Evolutionary conservation across 2,329 filamentous ascomycete genomes (phyloP).

Genomic region (Colletotrichum liriopes): DNA sequence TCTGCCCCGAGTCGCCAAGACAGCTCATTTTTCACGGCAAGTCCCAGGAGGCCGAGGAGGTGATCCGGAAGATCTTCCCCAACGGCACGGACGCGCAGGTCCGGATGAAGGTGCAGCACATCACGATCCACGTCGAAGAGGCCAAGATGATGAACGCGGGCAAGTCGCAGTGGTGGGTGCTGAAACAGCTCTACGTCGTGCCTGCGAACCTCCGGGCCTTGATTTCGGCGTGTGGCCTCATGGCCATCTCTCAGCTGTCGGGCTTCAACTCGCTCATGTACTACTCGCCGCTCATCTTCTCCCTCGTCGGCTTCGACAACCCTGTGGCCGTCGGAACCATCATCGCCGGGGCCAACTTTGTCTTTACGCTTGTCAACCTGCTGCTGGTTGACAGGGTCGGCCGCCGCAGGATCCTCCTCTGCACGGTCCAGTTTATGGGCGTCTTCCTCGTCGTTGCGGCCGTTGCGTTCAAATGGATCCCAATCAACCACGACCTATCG

Average conservation of each 20-base stretch:
- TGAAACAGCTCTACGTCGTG: constrained; percentile 62
- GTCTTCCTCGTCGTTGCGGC: constrained; percentile 59
- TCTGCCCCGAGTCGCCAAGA: constrained; percentile 65
- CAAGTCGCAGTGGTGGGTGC: constrained; percentile 58
- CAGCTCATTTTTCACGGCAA: constrained; percentile 62
- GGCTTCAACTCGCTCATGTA: constrained; percentile 69
- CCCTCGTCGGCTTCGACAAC: constrained; percentile 65
- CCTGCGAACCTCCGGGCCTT: constrained; percentile 62
- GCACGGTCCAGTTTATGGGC: constrained; percentile 62
- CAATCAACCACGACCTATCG: constrained; percentile 58
- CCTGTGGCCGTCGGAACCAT: constrained; percentile 62
- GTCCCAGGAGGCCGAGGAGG: constrained; percentile 55
- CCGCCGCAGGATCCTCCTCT: constrained; percentile 60
- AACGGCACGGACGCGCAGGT: constrained; percentile 60
- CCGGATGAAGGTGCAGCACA: constrained; percentile 59
- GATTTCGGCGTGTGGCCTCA: constrained; percentile 64
- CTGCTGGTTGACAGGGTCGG: constrained; percentile 62
- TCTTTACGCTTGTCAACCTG: constrained; percentile 65
- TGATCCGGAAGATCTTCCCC: constrained; percentile 59
- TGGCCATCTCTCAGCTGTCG: constrained; percentile 66
- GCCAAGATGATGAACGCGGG: constrained; percentile 56
- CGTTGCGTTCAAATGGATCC: constrained; percentile 62
- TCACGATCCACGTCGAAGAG: constrained; percentile 57
- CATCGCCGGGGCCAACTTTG: constrained; percentile 62
- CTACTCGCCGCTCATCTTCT: constrained; percentile 65